Base-by-base conservation (phyloP, 2,329 filamentous ascomycete species). In the Aciculosporium take region DNA sequence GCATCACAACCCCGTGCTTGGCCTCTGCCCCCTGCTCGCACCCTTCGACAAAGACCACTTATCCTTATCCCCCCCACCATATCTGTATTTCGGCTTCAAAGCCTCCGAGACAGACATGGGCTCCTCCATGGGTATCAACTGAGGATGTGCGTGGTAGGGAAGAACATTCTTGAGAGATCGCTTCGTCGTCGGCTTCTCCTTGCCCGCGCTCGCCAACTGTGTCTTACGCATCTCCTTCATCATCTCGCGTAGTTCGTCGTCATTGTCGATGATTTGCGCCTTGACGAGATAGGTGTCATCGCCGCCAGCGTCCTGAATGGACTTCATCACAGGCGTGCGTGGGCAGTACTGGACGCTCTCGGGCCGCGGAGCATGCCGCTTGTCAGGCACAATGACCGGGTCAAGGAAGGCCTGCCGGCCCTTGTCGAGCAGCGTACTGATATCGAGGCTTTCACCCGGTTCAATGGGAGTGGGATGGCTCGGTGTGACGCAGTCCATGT, bases 401-500 rank as follows among this genome's bases (percentile, higher is more conserved):
- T 94, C 82, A 1, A 96, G 71, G 25, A 60, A 69, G 0, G 89
- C 86, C 17, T 68, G 57, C 0, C 71, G 51, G 4, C 84, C 83
- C 57, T 84, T 91, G 1, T 71, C 71, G 2, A 98, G 73, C 1
- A 98, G 71, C n/a, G 79, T 61, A 3, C 62, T 56, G 41, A 98
- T 94, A 56, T 94, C 88, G 7, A 98, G 60, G 46, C 78, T 87
- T 62, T 96, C 88, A 28, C 93, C 91, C 2, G 79, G 81, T 0
- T 84, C 72, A 32, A 98, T 96, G 24, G 80, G 70, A 0, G 72
- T 70, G 0, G 74, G 72, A 59, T 98, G 84, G 33, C 83, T 91
- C 1, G 91, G 91, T 0, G 91, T 98, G 33, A 96, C 64, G 57
- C 91, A 98, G 55, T 94, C 84, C 85, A 98, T 94, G 58, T 98